These are phyloP conservation scores for Bisporella sp. DNA, from an alignment of 2,329 filamentous ascomycete species.

Conservation along the genomic window DNA sequence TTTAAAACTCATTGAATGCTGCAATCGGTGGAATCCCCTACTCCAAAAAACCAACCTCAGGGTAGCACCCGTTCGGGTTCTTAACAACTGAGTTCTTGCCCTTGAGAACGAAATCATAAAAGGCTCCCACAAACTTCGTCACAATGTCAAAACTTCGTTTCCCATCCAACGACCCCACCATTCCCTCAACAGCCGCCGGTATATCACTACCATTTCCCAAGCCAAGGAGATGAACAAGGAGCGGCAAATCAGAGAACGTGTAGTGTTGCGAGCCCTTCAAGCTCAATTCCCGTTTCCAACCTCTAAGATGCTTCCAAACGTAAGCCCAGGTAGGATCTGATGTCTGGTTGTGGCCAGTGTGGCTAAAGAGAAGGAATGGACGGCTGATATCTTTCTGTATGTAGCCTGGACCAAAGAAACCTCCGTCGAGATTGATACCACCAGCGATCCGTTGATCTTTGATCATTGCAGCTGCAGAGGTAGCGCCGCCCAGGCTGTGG, in stretches of 20 bases:
- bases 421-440: constrained; percentile 33
- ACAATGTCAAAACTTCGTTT: constrained; percentile 23
- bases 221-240: constrained; percentile 13
- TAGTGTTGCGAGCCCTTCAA: constrained; percentile 25
- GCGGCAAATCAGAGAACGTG: constrained; percentile 26
- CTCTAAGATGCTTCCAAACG: constrained; percentile 19
- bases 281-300: constrained; percentile 27
- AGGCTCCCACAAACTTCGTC: constrained; percentile 23
- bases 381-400: constrained; percentile 18
- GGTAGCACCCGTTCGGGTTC: too few species aligned
- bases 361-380: constrained; percentile 28
- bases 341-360: constrained; percentile 22
- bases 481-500: constrained; percentile 29
- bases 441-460: constrained; percentile 26
- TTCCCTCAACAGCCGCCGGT: background rate
- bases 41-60: too few species aligned
- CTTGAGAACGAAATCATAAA: constrained; percentile 24
- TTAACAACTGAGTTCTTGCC: constrained; percentile 1
- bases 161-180: constrained; percentile 25
- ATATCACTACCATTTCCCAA: constrained; percentile 1
- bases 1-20: too few species aligned
- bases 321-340: constrained; percentile 20
- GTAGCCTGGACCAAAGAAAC: constrained; percentile 22
- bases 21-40: too few species aligned
- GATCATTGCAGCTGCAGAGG: constrained; percentile 26